A percentile compares a stretch with the other conserved stretches of the same genome.
These are phyloP conservation scores for Kwoniella newhampshirensis DNA, from an alignment of 768 basidiomycete species.

Conservation along the genomic window DNA sequence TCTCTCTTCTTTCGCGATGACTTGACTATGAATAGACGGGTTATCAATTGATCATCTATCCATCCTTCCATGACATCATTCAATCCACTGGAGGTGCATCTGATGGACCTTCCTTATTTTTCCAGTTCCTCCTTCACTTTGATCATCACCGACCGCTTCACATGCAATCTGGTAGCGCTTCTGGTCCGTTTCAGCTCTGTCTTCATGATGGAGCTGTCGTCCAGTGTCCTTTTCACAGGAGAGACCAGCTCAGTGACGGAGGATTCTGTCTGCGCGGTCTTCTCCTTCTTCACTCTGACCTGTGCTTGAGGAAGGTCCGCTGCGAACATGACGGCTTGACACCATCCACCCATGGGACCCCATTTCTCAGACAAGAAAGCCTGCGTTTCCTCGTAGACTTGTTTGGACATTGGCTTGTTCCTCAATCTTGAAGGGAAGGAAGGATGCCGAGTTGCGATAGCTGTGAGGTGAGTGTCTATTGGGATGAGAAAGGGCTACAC, in stretches of 20 bases:
- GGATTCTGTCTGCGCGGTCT: neutral
- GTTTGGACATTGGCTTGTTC: slow-evolving; percentile 49
- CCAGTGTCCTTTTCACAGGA: slow-evolving; percentile 4
- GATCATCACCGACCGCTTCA: neutral
- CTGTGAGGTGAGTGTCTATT: slow-evolving; percentile 92
- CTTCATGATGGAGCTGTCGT: neutral
- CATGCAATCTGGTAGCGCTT: slow-evolving; percentile 10
- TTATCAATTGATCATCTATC: too few species aligned
- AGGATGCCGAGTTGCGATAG: slow-evolving; percentile 65
- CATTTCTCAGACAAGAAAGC: slow-evolving; percentile 42
- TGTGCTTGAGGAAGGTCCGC: slow-evolving; percentile 39
- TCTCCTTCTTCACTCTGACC: slow-evolving; percentile 4
- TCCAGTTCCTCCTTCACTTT: slow-evolving; percentile 4
- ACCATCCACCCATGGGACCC: slow-evolving; percentile 52
- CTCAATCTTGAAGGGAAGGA: slow-evolving; percentile 42
- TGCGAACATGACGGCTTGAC: slow-evolving; percentile 53
- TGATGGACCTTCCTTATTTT: too few species aligned
- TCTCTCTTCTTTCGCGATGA: too few species aligned
- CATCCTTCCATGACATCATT: slow-evolving; percentile 18
- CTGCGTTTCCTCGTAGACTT: slow-evolving; percentile 48
- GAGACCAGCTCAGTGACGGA: neutral
- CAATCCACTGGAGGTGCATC: too few species aligned
- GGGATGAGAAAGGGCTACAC: slow-evolving; percentile 78
- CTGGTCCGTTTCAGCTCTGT: slow-evolving; percentile 15
- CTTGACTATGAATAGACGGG: too few species aligned